Evolutionary conservation across 139 green algal species (phyloP).

Genomic region (Chlorella ohadii): DNA sequence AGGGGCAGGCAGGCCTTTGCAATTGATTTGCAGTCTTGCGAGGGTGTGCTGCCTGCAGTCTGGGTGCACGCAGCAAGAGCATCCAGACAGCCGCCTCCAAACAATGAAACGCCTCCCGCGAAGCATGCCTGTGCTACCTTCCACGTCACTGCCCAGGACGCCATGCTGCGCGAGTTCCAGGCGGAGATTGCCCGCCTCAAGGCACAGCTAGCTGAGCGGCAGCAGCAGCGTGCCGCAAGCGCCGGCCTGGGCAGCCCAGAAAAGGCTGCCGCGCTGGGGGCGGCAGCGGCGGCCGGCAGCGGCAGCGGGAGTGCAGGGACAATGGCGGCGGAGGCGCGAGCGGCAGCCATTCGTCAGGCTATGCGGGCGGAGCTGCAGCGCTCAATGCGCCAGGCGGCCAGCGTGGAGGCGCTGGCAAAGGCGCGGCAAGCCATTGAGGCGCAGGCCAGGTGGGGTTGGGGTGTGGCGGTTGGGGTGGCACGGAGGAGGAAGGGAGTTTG

Average conservation of each 20-base stretch:
- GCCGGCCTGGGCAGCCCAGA: background rate
- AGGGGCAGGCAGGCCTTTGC: too few species aligned
- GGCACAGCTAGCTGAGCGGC: constrained; percentile 58
- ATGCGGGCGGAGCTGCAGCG: constrained; percentile 19
- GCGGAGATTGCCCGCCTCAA: constrained; percentile 88
- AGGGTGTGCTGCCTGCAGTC: too few species aligned
- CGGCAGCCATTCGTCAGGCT: constrained; percentile 13
- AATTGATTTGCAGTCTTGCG: too few species aligned
- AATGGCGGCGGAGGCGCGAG: background rate
- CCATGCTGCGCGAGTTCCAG: constrained; percentile 93
- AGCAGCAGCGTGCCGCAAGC: background rate
- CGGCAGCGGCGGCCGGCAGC: background rate
- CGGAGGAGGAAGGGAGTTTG: too few species aligned
- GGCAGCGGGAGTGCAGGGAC: background rate
- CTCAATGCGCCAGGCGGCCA: constrained; percentile 16
- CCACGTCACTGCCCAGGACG: constrained; percentile 58
- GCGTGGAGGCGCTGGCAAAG: constrained; percentile 16
- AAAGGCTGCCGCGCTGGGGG: background rate
- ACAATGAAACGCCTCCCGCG: too few species aligned
- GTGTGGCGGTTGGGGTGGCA: too few species aligned
- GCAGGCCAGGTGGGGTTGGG: background rate
- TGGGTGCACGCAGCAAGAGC: too few species aligned
- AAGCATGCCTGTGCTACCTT: background rate
- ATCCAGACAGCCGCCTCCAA: too few species aligned
- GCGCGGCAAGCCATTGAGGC: constrained; percentile 20